A percentile compares a stretch with the other conserved stretches of the same genome.
These are phyloP conservation scores for Lagenaria siceraria DNA, from an alignment of 306 rosid genomes.

Conservation along the genomic window DNA sequence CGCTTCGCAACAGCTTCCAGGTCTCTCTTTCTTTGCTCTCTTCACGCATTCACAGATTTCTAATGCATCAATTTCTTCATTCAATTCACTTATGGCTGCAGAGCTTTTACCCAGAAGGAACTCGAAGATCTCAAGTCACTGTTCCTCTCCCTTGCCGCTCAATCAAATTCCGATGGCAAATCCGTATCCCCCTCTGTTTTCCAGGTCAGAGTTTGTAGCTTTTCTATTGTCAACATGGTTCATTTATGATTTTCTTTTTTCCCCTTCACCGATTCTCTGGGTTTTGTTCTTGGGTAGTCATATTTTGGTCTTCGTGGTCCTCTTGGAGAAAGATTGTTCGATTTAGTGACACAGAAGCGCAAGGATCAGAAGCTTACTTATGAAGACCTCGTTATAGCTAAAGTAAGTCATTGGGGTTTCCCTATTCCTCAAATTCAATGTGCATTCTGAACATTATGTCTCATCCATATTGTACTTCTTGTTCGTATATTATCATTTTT, in stretches of 20 bases:
- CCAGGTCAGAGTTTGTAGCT: slow-evolving; percentile 29
- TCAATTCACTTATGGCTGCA: slow-evolving; percentile 12
- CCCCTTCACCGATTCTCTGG: not conserved
- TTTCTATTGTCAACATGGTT: not conserved
- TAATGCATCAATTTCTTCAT: not conserved
- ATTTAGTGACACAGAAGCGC: slow-evolving; percentile 60
- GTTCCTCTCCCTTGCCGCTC: slow-evolving; percentile 39
- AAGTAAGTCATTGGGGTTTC: slow-evolving; percentile 30
- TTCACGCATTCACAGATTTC: not conserved
- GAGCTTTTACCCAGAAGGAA: slow-evolving; percentile 61
- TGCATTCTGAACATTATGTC: not conserved
- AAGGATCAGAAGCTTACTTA: slow-evolving; percentile 62
- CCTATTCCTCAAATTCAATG: not conserved
- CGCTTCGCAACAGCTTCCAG: slow-evolving; percentile 61
- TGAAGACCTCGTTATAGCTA: slow-evolving; percentile 77
- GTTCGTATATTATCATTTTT: not conserved
- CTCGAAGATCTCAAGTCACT: slow-evolving; percentile 50
- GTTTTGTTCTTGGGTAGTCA: slow-evolving; percentile 17
- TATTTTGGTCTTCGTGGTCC: slow-evolving; percentile 51
- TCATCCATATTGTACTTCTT: not conserved
- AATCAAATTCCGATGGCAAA: slow-evolving; percentile 42
- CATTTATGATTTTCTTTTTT: not conserved
- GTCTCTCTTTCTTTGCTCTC: slow-evolving; percentile 16
- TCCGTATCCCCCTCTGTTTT: slow-evolving; percentile 49
- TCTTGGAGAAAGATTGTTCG: slow-evolving; percentile 63